Base-by-base conservation (phyloP, 2,329 filamentous ascomycete species). In the Neocatenulostroma microsporum region DNA sequence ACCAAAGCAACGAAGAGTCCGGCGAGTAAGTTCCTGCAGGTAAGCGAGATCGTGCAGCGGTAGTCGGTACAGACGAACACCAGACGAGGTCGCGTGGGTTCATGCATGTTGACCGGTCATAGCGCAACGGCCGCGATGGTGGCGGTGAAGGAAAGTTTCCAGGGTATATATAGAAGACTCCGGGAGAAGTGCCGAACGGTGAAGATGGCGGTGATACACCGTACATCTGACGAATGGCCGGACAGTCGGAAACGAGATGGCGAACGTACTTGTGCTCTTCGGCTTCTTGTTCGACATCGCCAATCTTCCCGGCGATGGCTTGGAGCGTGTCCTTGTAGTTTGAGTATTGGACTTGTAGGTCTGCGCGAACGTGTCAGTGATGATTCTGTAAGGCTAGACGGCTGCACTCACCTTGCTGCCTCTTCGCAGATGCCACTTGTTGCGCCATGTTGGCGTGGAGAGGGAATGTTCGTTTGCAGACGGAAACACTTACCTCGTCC, bases 281-380 rank as follows among this genome's bases (percentile, higher is more conserved):
- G 14, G 84, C 81, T 62, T 96, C 91, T 61, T 94, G 86, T 67
- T 98, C 91, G 39, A 98, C 88, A 58, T 96, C 88, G 26, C 91
- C 91, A 51, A 98, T 95, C 63, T 94, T 96, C 57, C 87, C 82
- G 20, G 91, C 91, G 54, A 98, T 79, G 57, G 91, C 84, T 64
- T 96, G 89, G 40, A 98, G 75, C 21, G 71, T 78, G 54, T 74
- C 78, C 56, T 80, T 81, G 70, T 74, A 89, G 63, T 79, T 85
- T 49, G 76, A 76, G 61, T 91, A 91, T 52, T 84, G 82, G 33
- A 72, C 67, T 64, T 91, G 84, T 49, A 91, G 76, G 59, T 91
- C 84, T 91, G 53, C n/a, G n/a, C 24, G 10, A 10, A 5, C 20
- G 17, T 28, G 21, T 25, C 14, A 19, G 30, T 19, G 2, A 27